Evolutionary conservation across 2,329 filamentous ascomycete species (phyloP).

Genomic region (Hypoxylon sp.): DNA sequence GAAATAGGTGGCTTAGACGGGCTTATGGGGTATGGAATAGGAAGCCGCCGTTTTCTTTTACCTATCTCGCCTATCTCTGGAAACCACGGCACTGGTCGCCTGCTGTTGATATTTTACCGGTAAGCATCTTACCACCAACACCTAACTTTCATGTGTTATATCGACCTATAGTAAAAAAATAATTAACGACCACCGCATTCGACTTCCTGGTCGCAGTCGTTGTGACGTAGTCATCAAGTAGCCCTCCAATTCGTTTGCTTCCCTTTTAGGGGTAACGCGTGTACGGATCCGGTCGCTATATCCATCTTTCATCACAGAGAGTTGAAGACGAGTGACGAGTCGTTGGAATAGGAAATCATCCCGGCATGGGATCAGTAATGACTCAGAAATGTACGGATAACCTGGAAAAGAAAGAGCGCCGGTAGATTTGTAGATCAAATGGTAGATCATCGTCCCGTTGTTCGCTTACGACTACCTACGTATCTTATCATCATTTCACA

Average conservation of each 20-base stretch:
- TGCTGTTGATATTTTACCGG: constrained; percentile 31
- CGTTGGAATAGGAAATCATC: constrained; percentile 17
- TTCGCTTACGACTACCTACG: constrained; percentile 1
- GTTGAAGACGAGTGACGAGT: constrained; percentile 11
- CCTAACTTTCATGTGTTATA: constrained; percentile 12
- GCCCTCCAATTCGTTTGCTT: constrained; percentile 1
- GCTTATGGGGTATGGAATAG: constrained; percentile 25
- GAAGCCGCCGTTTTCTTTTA: neutral
- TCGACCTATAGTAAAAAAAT: constrained; percentile 21
- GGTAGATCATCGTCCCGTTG: constrained; percentile 32
- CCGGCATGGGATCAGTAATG: constrained; percentile 22
- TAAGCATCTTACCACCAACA: constrained; percentile 38
- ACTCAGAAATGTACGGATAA: constrained; percentile 26
- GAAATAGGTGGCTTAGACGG: constrained; percentile 26
- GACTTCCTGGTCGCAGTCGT: constrained; percentile 25
- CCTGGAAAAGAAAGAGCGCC: constrained; percentile 22
- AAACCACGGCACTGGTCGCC: constrained; percentile 16
- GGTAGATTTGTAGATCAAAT: constrained; percentile 28
- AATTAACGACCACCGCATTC: constrained; percentile 23
- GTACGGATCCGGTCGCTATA: constrained; percentile 13
- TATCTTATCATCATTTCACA: neutral
- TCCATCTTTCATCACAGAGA: constrained; percentile 1
- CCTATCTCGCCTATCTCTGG: constrained; percentile 9
- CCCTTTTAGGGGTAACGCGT: constrained; percentile 6
- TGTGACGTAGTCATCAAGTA: constrained; percentile 24